Base-by-base conservation (phyloP, 805 yeast species). In the Saturnispora dispora region DNA sequence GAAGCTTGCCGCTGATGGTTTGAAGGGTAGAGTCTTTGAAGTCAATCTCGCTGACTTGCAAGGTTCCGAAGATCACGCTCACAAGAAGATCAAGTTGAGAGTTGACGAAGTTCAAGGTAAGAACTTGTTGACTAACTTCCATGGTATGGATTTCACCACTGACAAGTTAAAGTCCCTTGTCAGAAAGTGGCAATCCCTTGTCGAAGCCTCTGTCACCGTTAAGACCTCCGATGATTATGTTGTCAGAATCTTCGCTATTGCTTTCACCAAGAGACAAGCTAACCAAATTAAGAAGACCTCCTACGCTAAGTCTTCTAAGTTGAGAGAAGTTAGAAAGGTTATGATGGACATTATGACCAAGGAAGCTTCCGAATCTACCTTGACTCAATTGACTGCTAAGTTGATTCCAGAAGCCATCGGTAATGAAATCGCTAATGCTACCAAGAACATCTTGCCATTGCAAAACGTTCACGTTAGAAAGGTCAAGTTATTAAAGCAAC, bases 41-140 rank as follows among this genome's bases (percentile, higher is more conserved):
- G 89, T 90, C 63, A 84, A 88, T 63, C 82, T 91, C 64, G 98
- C 97, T 67, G 98, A 91, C 76, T 83, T 91, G 71, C 97, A 91
- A 80, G 96, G 96, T 70, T 88, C 95, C 69, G 98, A 91, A 81
- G 98, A 91, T 79, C 96, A 90, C 83, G 83, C 97, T 61, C 85
- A 84, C 88, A 91, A 95, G 83, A 89, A 91, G 80, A 79, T 91
- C 72, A 88, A 85, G 78, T 87, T 91, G 77, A 89, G 97, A 80
- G 96, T 91, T 67, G 98, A 90, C 70, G 98, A 91, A 79, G 96
- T 90, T 66, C 96, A 91, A 80, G 98, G 97, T 79, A 88, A 88
- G 81, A 89, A 90, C 85, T 82, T 90, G 71, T 82, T 90, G 74
- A 90, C 98, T 81, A 91, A 91, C 95, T 91, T 90, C 95, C 97